Base-by-base conservation (phyloP, 768 basidiomycete genomes). In the Phlegmacium glaucopus region DNA sequence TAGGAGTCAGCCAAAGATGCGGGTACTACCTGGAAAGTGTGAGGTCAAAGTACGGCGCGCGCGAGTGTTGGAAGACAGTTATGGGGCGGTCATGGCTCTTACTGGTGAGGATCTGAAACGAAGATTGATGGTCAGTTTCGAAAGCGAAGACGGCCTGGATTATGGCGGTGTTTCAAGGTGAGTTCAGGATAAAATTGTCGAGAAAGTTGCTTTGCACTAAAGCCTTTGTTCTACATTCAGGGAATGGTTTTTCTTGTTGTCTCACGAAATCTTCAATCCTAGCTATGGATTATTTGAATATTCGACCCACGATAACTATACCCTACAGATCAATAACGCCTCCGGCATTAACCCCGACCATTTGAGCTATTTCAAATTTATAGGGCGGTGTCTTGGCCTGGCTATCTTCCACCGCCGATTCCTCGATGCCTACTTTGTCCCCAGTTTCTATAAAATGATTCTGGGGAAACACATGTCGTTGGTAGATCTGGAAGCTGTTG, bases 241-340 rank as follows among this genome's bases (percentile, higher is more conserved):
- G 64, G 88, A 90, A 67, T 90, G 88, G 86, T 89, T 90, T 71
- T 89, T 90, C 78, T 69, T 90, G 3, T 71, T 90, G 39, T 90
- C 87, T 1, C 87, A 88, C 48, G 85, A 89, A 57, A 84, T 90
- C 55, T 90, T 90, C 69, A 82, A 89, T 58, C 87, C 87, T 16
- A 83, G 80, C 44, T 89, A 89, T 48, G 87, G 87, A n/a, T 65
- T 89, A 29, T 89, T 89, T 57, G 83, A 89, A 61, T 90, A 90
- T 56, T 87, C 87, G 0, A 75, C 85, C 4, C 82, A 83, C 56
- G 88, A 90, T 70, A 85, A 86, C 55, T 89, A 88, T 57, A 87
- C 87, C 1, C 75, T 90, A 4, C 85, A 88, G 65, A 86, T 90
- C 61, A 90, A 89, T 53, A 83, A 84, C 25, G 81, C 80, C 36